Evolutionary conservation across 2,329 filamentous ascomycete species (phyloP), one percentile per base, ranked within the genome.

Genomic region (Penicillium capsulatum): DNA sequence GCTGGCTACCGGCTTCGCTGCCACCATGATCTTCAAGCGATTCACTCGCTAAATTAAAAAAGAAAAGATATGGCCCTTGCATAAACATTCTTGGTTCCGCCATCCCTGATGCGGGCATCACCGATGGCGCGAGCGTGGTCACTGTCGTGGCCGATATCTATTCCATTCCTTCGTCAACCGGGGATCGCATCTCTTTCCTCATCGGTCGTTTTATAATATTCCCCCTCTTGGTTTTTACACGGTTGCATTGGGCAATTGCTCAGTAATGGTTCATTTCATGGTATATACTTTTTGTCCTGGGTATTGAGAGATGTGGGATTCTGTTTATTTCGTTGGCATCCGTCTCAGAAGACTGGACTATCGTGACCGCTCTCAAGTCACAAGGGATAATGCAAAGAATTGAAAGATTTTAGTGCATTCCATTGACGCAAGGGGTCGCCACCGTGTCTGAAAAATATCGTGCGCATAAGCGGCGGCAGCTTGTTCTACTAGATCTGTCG

Each of bases 1-100:
- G 9, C 56, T 74, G 44, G 73, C 73, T 3, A 63, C 65, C 19
- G 66, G 66, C n/a, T 51, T 67, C 15, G 64, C 60, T 17, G 66
- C 63, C 5, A 62, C 60, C 17, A 60, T 68, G 48, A 59, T 57
- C 24, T 68, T 63, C 52, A 68, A 67, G 54, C 61, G 64, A 17
- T 67, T 67, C 48, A 54, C 50, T 24, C 56, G 57, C 36, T 63
- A 51, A 37, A 40, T 28, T 5, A 32, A 6, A 32, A 34, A n/a
- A 24, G 31, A 39, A 35, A 19, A 7, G n/a, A n/a, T n/a, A 3
- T 15, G 8, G n/a, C 16, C 19, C 24, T 42, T 38, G 19, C 17
- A 32, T 40, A 15, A 20, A 27, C 40, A 38, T 42, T 42, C 28
- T 30, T 28, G 19, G 19, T 22, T 22, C 20, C 30, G 44, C 40